Conservation (phyloP, 495 filamentous ascomycete species). For the Daldinia decipiens region DNA sequence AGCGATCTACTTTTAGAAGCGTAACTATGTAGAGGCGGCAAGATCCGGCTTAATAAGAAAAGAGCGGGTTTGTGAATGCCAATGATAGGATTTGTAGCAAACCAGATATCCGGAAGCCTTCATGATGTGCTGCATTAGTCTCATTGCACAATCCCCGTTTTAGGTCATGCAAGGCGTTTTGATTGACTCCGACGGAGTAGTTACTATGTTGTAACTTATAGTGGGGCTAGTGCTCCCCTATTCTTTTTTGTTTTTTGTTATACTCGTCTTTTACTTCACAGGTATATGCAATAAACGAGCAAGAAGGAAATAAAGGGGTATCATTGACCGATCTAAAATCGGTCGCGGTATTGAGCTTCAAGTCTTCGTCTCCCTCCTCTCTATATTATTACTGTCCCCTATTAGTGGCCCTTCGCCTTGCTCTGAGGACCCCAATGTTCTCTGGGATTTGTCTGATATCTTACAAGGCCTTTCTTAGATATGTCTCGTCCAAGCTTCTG, state of each 20-base stretch:
- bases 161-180: constrained; percentile 19
- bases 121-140: constrained; percentile 25
- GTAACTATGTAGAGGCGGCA: neutral
- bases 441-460: constrained; percentile 88
- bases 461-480: constrained; percentile 69
- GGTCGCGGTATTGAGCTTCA: constrained; percentile 18
- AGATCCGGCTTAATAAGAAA: constrained; percentile 20
- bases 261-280: neutral
- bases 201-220: neutral
- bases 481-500: constrained; percentile 76
- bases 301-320: constrained; percentile 28
- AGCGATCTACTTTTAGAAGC: neutral
- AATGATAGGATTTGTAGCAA: neutral
- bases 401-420: constrained; percentile 67
- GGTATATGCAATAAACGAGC: neutral
- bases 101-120: neutral
- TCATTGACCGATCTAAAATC: constrained; percentile 30
- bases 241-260: neutral
- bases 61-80: too few relatives aligned
- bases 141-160: constrained; percentile 26
- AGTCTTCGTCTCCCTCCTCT: constrained; percentile 13
- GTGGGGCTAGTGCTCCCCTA: constrained; percentile 2
- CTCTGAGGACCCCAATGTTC: constrained; percentile 95
- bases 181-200: constrained; percentile 10
- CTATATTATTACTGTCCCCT: neutral